Percentiles rank a stretch among this genome's conserved stretches.
Evolutionary conservation across 495 filamentous ascomycete species (phyloP).

Genomic region (Xylaria nigripes): DNA sequence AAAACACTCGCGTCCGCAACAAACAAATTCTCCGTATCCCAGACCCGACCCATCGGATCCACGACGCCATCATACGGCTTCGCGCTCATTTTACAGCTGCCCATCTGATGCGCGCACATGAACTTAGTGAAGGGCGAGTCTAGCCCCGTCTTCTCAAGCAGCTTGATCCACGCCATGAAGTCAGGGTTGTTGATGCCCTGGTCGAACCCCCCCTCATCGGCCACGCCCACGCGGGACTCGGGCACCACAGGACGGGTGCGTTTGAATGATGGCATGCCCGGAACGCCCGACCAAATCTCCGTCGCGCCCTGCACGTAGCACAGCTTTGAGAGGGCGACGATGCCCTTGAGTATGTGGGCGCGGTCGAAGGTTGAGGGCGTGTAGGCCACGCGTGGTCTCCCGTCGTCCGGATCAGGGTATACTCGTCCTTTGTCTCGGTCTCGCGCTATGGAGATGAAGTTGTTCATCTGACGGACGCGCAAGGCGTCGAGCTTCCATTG

Average conservation of each 20-base stretch:
- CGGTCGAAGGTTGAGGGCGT: slow-evolving; percentile 61
- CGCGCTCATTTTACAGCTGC: slow-evolving; percentile 72
- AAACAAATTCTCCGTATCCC: slow-evolving; percentile 65
- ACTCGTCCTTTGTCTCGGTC: slow-evolving; percentile 68
- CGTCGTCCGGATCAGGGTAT: slow-evolving; percentile 62
- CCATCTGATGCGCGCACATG: slow-evolving; percentile 80
- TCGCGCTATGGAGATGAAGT: slow-evolving; percentile 60
- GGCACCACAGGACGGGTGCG: slow-evolving; percentile 31
- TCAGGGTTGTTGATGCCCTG: slow-evolving; percentile 55
- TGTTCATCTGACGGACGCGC: slow-evolving; percentile 53
- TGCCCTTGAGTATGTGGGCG: slow-evolving; percentile 58
- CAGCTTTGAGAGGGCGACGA: slow-evolving; percentile 65
- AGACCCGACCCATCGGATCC: slow-evolving; percentile 64
- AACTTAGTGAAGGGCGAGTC: slow-evolving; percentile 41
- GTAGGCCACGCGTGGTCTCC: slow-evolving; percentile 58
- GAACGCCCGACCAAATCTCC: slow-evolving; percentile 59
- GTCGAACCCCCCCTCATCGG: slow-evolving; percentile 25
- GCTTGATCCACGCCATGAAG: slow-evolving; percentile 60
- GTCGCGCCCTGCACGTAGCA: slow-evolving; percentile 65
- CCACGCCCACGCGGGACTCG: slow-evolving; percentile 12
- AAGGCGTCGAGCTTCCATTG: slow-evolving; percentile 60
- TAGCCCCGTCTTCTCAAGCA: slow-evolving; percentile 43
- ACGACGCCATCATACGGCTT: slow-evolving; percentile 59
- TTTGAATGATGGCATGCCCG: slow-evolving; percentile 58
- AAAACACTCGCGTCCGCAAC: slow-evolving; percentile 85